Evolutionary conservation across 805 yeast genomes (phyloP), one percentile per base, ranked within the genome.

Genomic region (Groenewaldozyma salmanticensis): DNA sequence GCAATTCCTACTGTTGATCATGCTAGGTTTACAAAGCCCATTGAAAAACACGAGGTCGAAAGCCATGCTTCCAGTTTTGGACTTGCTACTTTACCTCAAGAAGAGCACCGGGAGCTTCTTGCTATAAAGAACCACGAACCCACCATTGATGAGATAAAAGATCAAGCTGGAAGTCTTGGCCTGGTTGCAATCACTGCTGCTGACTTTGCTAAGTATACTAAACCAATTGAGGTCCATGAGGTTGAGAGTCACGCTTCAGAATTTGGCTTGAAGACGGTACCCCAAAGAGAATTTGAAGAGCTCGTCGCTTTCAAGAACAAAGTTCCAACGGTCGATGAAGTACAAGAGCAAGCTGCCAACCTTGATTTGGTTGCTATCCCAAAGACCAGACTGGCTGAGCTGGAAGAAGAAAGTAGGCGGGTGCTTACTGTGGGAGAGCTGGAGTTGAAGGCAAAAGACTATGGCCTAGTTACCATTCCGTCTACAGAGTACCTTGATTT

Each of bases 381-480:
- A 36, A 32, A 20, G 21, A 42, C 37, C 17, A 13, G 27, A 24
- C 19, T 18, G 4, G 20, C 31, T 31, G 37, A 38, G 4, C 37
- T 44, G 11, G 41, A 36, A 3, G 18, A 21, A 5, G 42, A 42
- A 18, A 32, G 21, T 34, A 27, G 3, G 6, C 5, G 45, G 31
- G 35, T 32, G 11, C 46, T 45, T 18, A 21, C 50, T 13, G 35
- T 38, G 6, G 48, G 43, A 15, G 52, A 54, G 36, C 24, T 54
- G 6, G 36, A 44, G 16, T 35, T 39, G 7, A 33, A 39, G 6
- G 59, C 57, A 0, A 40, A 37, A 21, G 42, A 39, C 2, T 38
- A 49, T 32, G 61, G 60, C 7, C 49, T 56, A 42, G 52, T 52
- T 22, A 52, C 58, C 2, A 17, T 62, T 13, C 49, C 57, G 5